Base-by-base conservation (phyloP, 352 stramenopile genomes). In the Phytophthora vignae region DNA sequence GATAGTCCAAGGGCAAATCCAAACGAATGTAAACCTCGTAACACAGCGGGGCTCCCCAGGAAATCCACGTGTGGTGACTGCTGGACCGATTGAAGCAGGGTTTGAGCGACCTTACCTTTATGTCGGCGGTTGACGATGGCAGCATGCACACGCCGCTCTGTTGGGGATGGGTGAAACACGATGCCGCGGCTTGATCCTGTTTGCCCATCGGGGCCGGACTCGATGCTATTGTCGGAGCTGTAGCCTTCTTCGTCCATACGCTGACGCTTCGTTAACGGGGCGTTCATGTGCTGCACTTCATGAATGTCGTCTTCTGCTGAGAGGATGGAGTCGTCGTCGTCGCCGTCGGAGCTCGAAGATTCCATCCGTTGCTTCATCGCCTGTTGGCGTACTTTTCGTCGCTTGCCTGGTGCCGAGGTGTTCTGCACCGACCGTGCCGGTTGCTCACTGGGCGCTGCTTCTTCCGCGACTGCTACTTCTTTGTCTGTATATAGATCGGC, bases 51-150 rank as follows among this genome's bases (percentile, higher is more conserved):
- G 17, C 22, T 61, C 14, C 17, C 40, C 15, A 74, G 10, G 17
- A 74, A 74, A n/a, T 53, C 48, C 1, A 74, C 60, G 22, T 69
- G 46, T 49, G 53, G 19, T 27, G 46, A 66, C 49, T 60, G 60
- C 15, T 67, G 55, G 17, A 66, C 29, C 17, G 49, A 64, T 66
- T 74, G 58, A 57, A 74, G 55, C 14, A 70, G 44, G 1, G 49
- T 66, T 59, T 74, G 60, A 59, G 60, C 4, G 1, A 48, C 11
- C 55, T 63, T 74, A 74, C 60, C 67, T 63, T 11, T 63, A 5
- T 74, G 54, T 0, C 29, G 31, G 1, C 22, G 12, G 7, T 62
- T 29, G 7, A 70, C 36, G 0, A 74, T 60, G 4, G 55, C 40
- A 0, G 38, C 22, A 29, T 63, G 67, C 2, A 74, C 48, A 15